A percentile compares a stretch with the other conserved stretches of the same genome.
Conservation (phyloP, 1,284 basidiomycete genomes). For the Hypsizygus ulmarius region DNA sequence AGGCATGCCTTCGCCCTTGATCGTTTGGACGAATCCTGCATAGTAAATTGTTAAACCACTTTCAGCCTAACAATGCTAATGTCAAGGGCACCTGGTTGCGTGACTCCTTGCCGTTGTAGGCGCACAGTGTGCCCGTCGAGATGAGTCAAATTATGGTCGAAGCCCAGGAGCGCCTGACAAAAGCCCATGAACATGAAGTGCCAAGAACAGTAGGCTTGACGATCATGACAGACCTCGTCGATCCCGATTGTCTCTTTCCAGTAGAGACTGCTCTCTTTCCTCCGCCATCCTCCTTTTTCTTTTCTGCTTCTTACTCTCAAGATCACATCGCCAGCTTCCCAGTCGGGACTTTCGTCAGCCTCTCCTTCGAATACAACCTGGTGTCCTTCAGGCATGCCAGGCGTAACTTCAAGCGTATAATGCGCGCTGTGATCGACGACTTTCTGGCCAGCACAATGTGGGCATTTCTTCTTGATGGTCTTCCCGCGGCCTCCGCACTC, state of each 20-base stretch:
- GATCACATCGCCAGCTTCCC: conserved; percentile 89
- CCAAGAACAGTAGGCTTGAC: background rate
- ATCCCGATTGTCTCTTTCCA: conserved; percentile 88
- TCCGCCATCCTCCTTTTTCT: conserved; percentile 75
- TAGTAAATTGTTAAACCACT: background rate
- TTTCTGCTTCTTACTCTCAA: conserved; percentile 77
- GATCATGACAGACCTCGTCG: conserved; percentile 67
- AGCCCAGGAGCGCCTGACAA: conserved; percentile 72
- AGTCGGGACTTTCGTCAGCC: conserved; percentile 90
- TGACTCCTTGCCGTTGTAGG: conserved; percentile 73
- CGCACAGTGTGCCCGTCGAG: conserved; percentile 84
- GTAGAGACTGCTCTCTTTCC: conserved; percentile 87
- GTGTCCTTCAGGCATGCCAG: conserved; percentile 88
- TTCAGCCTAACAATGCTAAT: background rate
- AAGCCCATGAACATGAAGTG: conserved; percentile 5
- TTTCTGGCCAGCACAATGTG: conserved; percentile 80
- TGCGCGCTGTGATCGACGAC: conserved; percentile 82
- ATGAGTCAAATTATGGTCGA: conserved; percentile 83
- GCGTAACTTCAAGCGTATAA: conserved; percentile 78
- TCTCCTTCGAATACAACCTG: conserved; percentile 92
- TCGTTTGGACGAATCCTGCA: conserved; percentile 78
- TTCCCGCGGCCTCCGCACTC: conserved; percentile 84
- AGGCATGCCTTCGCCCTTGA: conserved; percentile 90
- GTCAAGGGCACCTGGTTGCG: conserved; percentile 75
- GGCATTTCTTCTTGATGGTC: conserved; percentile 73